Evolutionary conservation across 495 filamentous ascomycete species (phyloP), one percentile per base, ranked within the genome.

Genomic region (Podospora appendiculata): DNA sequence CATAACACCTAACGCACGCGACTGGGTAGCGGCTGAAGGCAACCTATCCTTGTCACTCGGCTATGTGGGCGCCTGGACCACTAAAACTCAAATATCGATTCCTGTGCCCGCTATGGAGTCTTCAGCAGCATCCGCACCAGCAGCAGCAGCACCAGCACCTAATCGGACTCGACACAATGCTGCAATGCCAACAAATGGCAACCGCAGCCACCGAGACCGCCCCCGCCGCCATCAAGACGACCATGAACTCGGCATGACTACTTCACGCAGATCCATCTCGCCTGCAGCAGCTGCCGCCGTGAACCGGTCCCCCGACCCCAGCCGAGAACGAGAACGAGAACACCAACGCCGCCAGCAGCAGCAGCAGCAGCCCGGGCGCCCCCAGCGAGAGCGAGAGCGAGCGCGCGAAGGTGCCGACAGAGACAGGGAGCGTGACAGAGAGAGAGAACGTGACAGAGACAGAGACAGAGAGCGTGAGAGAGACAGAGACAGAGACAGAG

Each of bases 31-130:
- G 55, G 58, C 51, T 50, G 52, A 53, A 34, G 41, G 48, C 18
- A 42, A 25, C 36, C 46, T 47, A 62, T 60, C 65, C 65, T 59
- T 68, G 65, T 64, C 65, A 44, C 54, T 67, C 64, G 57, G 63
- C 58, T 60, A 61, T 57, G 61, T 13, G 51, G 52, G 64, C 62
- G 64, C 62, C 64, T 52, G 56, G 63, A 56, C 66, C 66, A 58
- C 66, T 65, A 65, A 69, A 69, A 65, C 55, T 60, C 61, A 61
- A 58, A 67, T 54, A 52, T 67, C 62, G 60, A 69, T 48, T 58
- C 58, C 54, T 53, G 59, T 60, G 55, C 58, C 25, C 43, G 55
- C 62, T 34, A 65, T 67, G 64, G 62, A 58, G 50, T 51, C 54
- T 47, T 57, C 56, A 56, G 58, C 64, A 61, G 52, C 25, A 25